These are phyloP conservation scores for Populus deltoides DNA, from an alignment of 345 rosid species.

Conservation along the genomic window DNA sequence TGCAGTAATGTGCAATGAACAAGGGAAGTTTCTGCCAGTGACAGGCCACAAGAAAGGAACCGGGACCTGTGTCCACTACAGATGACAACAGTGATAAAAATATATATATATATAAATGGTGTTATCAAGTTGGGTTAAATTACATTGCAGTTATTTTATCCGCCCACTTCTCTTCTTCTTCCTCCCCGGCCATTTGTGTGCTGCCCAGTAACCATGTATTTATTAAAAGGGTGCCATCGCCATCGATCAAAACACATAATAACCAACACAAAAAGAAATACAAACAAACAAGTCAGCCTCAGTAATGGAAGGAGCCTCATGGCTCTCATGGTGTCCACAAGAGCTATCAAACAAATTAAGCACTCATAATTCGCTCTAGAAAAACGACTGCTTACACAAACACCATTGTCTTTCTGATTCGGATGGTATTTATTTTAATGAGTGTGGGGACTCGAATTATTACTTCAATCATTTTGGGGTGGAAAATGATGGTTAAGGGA, in stretches of 20 bases:
- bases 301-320: conserved; percentile 12
- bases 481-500: conserved; percentile 32
- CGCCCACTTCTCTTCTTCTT: neutral
- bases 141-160: neutral
- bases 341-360: conserved; percentile 23
- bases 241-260: conserved; percentile 1
- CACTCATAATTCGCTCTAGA: conserved; percentile 20
- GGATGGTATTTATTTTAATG: neutral
- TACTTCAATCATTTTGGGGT: conserved; percentile 51
- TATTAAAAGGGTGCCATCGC: conserved; percentile 20
- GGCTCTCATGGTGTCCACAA: conserved; percentile 21
- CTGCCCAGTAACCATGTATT: neutral
- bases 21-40: neutral
- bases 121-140: neutral
- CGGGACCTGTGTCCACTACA: neutral
- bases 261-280: neutral
- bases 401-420: neutral
- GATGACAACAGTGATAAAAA: neutral
- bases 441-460: conserved; percentile 32
- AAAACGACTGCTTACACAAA: neutral
- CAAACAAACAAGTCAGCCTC: conserved; percentile 31
- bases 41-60: neutral
- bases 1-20: neutral
- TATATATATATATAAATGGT: neutral
- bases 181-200: neutral